Conservation (phyloP, 768 basidiomycete species). For the Dacryopinax primogenitus region DNA sequence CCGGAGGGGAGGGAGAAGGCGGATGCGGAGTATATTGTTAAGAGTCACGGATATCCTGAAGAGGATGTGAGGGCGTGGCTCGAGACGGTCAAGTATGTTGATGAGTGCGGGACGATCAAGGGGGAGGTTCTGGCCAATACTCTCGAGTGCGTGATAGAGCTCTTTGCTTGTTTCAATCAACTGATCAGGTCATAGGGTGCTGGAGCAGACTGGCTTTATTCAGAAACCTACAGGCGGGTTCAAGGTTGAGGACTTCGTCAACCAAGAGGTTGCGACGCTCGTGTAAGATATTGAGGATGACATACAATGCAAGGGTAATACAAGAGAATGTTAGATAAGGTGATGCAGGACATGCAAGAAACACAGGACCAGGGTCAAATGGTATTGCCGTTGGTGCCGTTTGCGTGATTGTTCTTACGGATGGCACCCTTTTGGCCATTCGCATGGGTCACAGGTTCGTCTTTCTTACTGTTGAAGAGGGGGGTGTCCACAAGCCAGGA, state of each 20-base stretch:
- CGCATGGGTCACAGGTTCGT: neutral
- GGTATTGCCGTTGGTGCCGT: neutral
- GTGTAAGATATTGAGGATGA: constrained; percentile 13
- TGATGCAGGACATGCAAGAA: neutral
- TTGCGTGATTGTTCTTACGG: too few relatives aligned
- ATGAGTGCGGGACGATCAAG: constrained; percentile 51
- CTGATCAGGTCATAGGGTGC: constrained; percentile 35
- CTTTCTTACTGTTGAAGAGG: neutral
- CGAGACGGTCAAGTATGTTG: constrained; percentile 60
- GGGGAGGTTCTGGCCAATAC: constrained; percentile 56
- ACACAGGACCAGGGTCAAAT: neutral
- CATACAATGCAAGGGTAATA: neutral
- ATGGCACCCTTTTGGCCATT: too few relatives aligned
- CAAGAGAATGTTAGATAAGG: neutral
- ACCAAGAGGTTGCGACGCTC: constrained; percentile 36
- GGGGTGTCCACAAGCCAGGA: neutral
- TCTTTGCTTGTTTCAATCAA: neutral
- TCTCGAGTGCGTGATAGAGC: constrained; percentile 40
- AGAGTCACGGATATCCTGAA: constrained; percentile 66
- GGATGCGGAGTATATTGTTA: constrained; percentile 63
- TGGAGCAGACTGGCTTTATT: constrained; percentile 67
- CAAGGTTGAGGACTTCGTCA: constrained; percentile 44
- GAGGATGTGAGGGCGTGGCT: constrained; percentile 84
- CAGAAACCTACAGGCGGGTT: constrained; percentile 41
- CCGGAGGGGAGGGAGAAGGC: constrained; percentile 41